A percentile compares a stretch with the other conserved stretches of the same genome.
These are phyloP conservation scores for Aspergillus nidulans DNA, from an alignment of 495 filamentous ascomycete species.

Conservation along the genomic window DNA sequence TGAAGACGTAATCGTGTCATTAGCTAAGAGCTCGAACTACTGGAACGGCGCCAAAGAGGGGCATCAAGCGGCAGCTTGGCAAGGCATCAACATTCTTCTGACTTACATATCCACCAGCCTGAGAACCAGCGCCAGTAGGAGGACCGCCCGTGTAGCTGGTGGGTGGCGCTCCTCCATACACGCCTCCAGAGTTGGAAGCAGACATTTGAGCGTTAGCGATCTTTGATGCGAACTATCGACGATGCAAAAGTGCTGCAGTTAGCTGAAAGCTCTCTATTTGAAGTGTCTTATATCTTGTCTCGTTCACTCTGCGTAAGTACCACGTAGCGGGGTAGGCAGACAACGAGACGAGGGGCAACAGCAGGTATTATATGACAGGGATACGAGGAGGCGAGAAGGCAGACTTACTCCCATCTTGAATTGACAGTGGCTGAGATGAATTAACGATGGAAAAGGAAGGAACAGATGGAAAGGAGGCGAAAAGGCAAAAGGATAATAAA, in stretches of 20 bases:
- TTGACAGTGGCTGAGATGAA: not conserved
- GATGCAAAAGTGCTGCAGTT: slow-evolving; percentile 16
- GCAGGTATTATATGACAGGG: not conserved
- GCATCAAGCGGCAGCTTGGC: not conserved
- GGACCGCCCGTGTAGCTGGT: slow-evolving; percentile 42
- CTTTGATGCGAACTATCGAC: slow-evolving; percentile 42
- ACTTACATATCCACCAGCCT: slow-evolving; percentile 37
- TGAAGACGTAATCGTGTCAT: not conserved
- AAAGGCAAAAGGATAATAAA: not conserved
- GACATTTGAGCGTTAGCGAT: slow-evolving; percentile 35
- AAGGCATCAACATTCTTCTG: slow-evolving; percentile 4
- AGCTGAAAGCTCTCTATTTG: not conserved
- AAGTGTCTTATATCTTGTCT: not conserved
- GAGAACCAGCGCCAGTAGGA: slow-evolving; percentile 19
- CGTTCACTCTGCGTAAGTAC: not conserved
- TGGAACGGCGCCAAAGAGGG: slow-evolving; percentile 6
- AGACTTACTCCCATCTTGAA: slow-evolving; percentile 5
- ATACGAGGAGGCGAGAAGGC: not conserved
- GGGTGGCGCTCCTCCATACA: slow-evolving; percentile 37
- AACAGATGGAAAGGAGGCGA: not conserved
- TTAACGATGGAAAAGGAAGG: not conserved
- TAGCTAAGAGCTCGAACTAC: slow-evolving; percentile 1
- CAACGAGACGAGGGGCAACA: slow-evolving; percentile 10
- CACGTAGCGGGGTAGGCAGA: slow-evolving; percentile 7
- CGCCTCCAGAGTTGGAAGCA: slow-evolving; percentile 24